Conservation (phyloP, 225 moss, liverwort and hornwort species). For the Anthoceros angustus region DNA sequence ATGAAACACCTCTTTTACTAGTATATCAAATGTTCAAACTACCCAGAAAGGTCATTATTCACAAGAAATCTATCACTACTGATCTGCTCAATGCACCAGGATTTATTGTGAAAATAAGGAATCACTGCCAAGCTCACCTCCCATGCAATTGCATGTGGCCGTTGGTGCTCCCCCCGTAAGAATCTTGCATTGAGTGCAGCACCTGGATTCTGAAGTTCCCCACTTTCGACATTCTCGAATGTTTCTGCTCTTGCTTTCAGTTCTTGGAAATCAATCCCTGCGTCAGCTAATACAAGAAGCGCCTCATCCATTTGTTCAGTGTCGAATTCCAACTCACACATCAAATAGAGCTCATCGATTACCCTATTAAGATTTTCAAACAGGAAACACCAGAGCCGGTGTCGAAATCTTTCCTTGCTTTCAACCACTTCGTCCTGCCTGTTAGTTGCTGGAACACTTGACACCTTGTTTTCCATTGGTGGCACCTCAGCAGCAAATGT, state of each 20-base stretch:
- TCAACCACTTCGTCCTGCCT: not conserved
- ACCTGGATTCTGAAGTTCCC: slow-evolving; percentile 4
- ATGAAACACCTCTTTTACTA: no score
- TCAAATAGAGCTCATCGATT: slow-evolving; percentile 27
- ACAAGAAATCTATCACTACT: no score
- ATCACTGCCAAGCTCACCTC: slow-evolving; percentile 12
- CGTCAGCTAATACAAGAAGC: slow-evolving; percentile 24
- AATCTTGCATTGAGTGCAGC: slow-evolving; percentile 13
- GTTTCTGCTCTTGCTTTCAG: slow-evolving; percentile 24
- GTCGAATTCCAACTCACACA: slow-evolving; percentile 31
- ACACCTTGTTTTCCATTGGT: no score
- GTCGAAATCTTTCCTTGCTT: slow-evolving; percentile 25
- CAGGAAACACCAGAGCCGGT: slow-evolving; percentile 28
- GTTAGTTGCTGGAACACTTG: no score
- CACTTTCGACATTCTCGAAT: slow-evolving; percentile 20
- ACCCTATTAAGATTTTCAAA: slow-evolving; percentile 29
- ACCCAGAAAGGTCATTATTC: no score
- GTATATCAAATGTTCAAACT: no score
- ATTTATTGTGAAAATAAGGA: no score
- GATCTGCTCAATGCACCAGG: not conserved
- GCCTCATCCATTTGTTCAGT: slow-evolving; percentile 28
- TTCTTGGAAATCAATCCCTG: slow-evolving; percentile 25
- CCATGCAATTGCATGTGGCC: slow-evolving; percentile 23
- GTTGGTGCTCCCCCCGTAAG: slow-evolving; percentile 17
- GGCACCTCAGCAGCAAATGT: no score